These are phyloP conservation scores for Pestalotiopsis sp. DNA, from an alignment of 2,329 filamentous ascomycete genomes.

Conservation along the genomic window DNA sequence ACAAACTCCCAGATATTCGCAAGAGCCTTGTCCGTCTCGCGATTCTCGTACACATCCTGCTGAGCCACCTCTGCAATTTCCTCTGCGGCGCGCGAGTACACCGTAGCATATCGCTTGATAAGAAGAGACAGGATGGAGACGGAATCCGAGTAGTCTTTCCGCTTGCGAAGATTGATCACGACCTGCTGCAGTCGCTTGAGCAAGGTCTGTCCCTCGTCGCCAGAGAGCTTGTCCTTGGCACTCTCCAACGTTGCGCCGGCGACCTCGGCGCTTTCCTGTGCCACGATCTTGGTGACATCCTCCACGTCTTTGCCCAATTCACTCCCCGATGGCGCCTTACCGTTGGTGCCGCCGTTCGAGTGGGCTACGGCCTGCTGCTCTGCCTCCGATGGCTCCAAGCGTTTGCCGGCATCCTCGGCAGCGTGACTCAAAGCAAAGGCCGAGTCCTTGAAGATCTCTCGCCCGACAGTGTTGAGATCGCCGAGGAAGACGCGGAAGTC, in stretches of 20 bases:
- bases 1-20: conserved; percentile 81
- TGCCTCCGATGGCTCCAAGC: conserved; percentile 68
- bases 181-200: conserved; percentile 76
- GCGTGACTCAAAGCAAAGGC: conserved; percentile 77
- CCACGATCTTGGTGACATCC: conserved; percentile 56
- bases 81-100: conserved; percentile 74
- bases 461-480: conserved; percentile 76
- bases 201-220: conserved; percentile 73
- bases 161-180: conserved; percentile 72
- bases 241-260: conserved; percentile 60
- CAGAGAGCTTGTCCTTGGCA: conserved; percentile 70
- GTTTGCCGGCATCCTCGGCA: conserved; percentile 72
- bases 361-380: conserved; percentile 57
- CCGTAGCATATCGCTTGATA: conserved; percentile 74
- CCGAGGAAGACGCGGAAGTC: conserved; percentile 87
- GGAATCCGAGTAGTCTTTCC: conserved; percentile 82
- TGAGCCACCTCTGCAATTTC: conserved; percentile 68
- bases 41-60: conserved; percentile 73
- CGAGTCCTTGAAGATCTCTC: conserved; percentile 85
- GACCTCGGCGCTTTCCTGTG: conserved; percentile 40
- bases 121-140: conserved; percentile 77
- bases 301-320: conserved; percentile 62
- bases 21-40: conserved; percentile 73
- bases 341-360: conserved; percentile 25
- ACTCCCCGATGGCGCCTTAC: conserved; percentile 53